These are phyloP conservation scores for Datisca glomerata DNA, from an alignment of 306 rosid species.

Conservation along the genomic window DNA sequence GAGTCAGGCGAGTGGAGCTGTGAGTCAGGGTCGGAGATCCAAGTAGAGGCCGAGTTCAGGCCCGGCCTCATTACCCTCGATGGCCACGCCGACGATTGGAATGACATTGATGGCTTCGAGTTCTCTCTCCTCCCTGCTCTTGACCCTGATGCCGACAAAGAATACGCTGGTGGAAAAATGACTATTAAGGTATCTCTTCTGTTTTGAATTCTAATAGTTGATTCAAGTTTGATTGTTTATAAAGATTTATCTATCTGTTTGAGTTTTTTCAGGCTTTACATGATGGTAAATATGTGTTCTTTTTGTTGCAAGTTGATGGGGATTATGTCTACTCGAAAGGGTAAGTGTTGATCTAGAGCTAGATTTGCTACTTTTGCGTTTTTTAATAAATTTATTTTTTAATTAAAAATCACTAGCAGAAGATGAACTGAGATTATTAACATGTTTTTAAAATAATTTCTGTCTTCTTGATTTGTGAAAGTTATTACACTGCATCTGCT, in stretches of 20 bases:
- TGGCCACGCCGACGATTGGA: slow-evolving; percentile 90
- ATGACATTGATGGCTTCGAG: slow-evolving; percentile 59
- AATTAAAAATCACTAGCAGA: not conserved
- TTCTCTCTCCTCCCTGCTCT: slow-evolving; percentile 82
- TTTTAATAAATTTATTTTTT: not conserved
- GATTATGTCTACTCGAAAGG: slow-evolving; percentile 69
- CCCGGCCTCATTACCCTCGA: slow-evolving; percentile 75
- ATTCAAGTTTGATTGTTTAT: not conserved
- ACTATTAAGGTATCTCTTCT: slow-evolving; percentile 48
- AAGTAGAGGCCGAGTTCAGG: slow-evolving; percentile 39
- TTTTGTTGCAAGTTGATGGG: slow-evolving; percentile 70
- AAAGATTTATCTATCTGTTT: not conserved
- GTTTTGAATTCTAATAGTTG: not conserved
- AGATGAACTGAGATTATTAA: slow-evolving; percentile 1
- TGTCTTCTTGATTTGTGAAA: too few species aligned
- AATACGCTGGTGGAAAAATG: slow-evolving; percentile 68
- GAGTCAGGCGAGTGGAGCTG: slow-evolving; percentile 85
- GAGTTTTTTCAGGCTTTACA: slow-evolving; percentile 54
- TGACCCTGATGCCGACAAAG: slow-evolving; percentile 63
- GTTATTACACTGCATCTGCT: too few species aligned
- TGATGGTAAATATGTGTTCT: slow-evolving; percentile 76
- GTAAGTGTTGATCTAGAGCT: slow-evolving; percentile 23
- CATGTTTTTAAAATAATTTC: too few species aligned
- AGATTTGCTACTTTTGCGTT: not conserved
- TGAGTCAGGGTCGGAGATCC: slow-evolving; percentile 54